Evolutionary conservation across 805 yeast species (phyloP), one percentile per base, ranked within the genome.

Genomic region (Brettanomyces custersianus): DNA sequence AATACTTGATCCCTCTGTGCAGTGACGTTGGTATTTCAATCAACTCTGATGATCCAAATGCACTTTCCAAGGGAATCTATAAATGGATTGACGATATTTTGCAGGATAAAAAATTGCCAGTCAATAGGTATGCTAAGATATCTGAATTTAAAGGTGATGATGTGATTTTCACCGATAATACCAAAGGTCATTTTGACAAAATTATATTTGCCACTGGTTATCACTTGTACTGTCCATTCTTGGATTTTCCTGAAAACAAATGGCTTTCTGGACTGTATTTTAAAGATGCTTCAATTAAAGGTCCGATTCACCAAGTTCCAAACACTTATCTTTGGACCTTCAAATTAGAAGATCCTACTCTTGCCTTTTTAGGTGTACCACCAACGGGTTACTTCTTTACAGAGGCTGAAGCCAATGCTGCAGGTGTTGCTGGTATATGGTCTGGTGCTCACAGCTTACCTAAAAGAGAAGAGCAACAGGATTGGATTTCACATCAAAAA

Each of bases 391-490:
- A 68, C 23, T 63, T 65, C 38, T 71, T 70, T 56, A 63, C 67
- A 34, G 59, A 67, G 5, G 66, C 72, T 37, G 80, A 73, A 43
- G 57, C 70, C 0, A 54, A 60, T 35, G 68, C 75, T 1, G 68
- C 74, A 9, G 72, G 74, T 0, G 53, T 72, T 29, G 72, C 74
- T 8, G 78, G 78, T 5, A 68, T 70, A 8, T 73, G 77, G 78
- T 57, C 72, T 2, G 62, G 62, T 13, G 50, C 52, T 23, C 52
- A 48, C 16, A 12, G 42, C 9, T 48, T 71, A 20, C 77, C 78
- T 2, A 33, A 65, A 0, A 45, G 47, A 5, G 40, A 43, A 10
- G 36, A 37, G 9, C 49, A 45, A 33, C 33, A 29, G 13, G 25
- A 37, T 24, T 45, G 49, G 49, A 36, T 44, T 16, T n/a, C n/a